Evolutionary conservation across 106 monocot genomes (phyloP), one percentile per base, ranked within the genome.

Genomic region (Acorus gramineus): DNA sequence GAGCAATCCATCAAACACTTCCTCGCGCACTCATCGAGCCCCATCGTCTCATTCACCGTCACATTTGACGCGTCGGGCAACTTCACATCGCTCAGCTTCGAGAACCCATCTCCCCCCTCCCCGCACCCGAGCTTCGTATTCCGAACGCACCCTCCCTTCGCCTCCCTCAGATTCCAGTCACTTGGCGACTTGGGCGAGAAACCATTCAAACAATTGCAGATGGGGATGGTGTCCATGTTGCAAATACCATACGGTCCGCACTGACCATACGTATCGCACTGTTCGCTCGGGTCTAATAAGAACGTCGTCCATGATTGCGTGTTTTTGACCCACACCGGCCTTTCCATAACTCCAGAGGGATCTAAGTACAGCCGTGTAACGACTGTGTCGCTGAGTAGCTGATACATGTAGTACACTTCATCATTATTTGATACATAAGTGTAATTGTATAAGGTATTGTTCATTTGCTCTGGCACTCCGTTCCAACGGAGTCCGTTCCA

Each of bases 401-500:
- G 4, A 42, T 51, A 73, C 6, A 8, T 44, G 68, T 74, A 75
- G 44, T 49, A 67, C 1, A 78, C 60, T 48, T 80, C 80, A 2
- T 56, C 13, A 4, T n/a, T 2, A 45, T 14, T 69, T 53, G 50
- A 55, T 3, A 67, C 28, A 59, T 64, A 73, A 14, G 8, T 68
- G 63, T 76, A 79, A 50, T 0, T 47, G 69, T 70, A 64, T 28
- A 52, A 11, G 58, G 7, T 14, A 11, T 14, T n/a, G 59, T 2
- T 59, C 4, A 0, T 11, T 28, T 44, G 58, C 59, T 66, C 70
- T 7, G 76, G 76, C 14, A 76, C 10, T 59, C 59, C 65, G 52
- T 45, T 59, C 53, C 69, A 76, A 46, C 44, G 52, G 7, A 52
- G 4, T 44, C 76, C 76, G 28, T 44, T 70, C 76, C 76, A 76